phyloP scores from a whole-genome alignment of 202 grass and related monocot genomes.

The Miscanthus sacchariflorus region DNA sequence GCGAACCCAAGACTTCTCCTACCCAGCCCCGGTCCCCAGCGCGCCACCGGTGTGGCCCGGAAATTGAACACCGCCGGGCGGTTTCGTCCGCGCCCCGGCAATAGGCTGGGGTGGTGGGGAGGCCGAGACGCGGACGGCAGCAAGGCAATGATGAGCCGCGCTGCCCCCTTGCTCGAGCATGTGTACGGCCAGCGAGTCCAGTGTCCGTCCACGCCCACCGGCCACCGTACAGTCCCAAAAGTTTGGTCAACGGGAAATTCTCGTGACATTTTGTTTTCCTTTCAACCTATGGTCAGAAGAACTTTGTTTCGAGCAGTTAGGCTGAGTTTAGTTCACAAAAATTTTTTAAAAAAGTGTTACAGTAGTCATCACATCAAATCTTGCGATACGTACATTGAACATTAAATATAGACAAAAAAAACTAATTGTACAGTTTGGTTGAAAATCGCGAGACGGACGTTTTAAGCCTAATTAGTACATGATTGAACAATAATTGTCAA shows the following conservation, averaged over 20 bases:
- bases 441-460: too few relatives aligned
- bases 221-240: background rate
- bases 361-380: too few relatives aligned
- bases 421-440: too few relatives aligned
- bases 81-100: too few relatives aligned
- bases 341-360: too few relatives aligned
- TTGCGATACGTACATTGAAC: too few relatives aligned
- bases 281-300: background rate
- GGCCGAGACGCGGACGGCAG: background rate
- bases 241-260: background rate
- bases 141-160: background rate
- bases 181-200: background rate
- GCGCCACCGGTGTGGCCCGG: background rate
- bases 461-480: too few relatives aligned
- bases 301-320: background rate
- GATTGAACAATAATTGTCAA: too few relatives aligned
- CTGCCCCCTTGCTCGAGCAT: background rate
- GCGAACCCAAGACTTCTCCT: background rate
- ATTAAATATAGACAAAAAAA: too few relatives aligned
- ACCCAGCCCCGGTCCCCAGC: too few relatives aligned
- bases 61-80: background rate
- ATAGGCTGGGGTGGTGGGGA: background rate
- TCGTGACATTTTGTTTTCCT: background rate
- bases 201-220: background rate
- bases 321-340: too few relatives aligned